Conservation (phyloP, 305 asterid species). For the Andrographis paniculata region DNA sequence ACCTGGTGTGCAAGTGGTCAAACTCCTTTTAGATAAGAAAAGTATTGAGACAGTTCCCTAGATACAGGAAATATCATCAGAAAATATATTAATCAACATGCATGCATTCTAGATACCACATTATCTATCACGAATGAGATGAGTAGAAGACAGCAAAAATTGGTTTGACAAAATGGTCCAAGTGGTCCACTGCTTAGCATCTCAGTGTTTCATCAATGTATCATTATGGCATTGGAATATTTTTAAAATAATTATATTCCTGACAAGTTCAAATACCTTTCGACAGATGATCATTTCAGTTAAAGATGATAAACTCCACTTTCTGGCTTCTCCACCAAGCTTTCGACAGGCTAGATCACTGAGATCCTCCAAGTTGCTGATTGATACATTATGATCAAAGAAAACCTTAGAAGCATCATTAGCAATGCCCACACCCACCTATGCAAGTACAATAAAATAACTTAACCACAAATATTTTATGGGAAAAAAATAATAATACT, state of each 20-base stretch:
- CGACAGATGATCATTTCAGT: conserved; percentile 64
- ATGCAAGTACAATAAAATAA: conserved; percentile 18
- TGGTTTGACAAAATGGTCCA: background rate
- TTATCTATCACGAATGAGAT: background rate
- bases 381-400: conserved; percentile 50
- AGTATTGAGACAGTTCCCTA: too few relatives aligned
- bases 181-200: background rate
- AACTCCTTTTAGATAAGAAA: too few relatives aligned
- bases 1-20: too few relatives aligned
- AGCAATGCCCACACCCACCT: conserved; percentile 84
- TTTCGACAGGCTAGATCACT: conserved; percentile 64
- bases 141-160: background rate
- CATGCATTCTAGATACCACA: background rate
- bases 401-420: conserved; percentile 52
- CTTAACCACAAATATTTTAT: conserved; percentile 5
- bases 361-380: conserved; percentile 56
- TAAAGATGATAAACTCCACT: conserved; percentile 75
- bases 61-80: too few relatives aligned
- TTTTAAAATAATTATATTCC: conserved; percentile 4
- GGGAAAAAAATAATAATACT: background rate
- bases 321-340: conserved; percentile 53
- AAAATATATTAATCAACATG: too few relatives aligned
- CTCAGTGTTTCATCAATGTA: background rate
- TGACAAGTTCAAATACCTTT: conserved; percentile 42
- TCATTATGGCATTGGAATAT: conserved; percentile 4